A percentile compares a stretch with the other conserved stretches of the same genome.
Evolutionary conservation across 2,329 filamentous ascomycete genomes (phyloP).

Genomic region (Chalaropsis ovoidea): DNA sequence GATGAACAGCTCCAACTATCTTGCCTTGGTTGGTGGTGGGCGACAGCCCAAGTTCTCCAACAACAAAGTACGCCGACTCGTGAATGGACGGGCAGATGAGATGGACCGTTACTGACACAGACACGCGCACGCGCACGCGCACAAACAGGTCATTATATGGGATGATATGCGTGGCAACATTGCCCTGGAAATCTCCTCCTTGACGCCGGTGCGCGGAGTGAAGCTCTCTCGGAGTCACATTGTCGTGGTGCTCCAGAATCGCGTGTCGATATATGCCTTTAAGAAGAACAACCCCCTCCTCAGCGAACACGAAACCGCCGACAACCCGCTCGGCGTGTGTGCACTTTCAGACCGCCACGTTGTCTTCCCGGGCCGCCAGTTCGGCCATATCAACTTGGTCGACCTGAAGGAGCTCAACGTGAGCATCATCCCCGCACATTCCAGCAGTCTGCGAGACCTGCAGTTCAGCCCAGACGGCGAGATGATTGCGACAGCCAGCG

Average conservation of each 20-base stretch:
- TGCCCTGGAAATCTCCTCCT: constrained; percentile 68
- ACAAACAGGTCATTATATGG: constrained; percentile 67
- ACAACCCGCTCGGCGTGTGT: constrained; percentile 73
- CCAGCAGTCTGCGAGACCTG: constrained; percentile 65
- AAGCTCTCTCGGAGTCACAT: constrained; percentile 67
- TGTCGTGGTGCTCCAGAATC: constrained; percentile 71
- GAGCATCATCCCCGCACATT: constrained; percentile 87
- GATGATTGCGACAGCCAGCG: constrained; percentile 78
- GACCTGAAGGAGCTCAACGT: constrained; percentile 69
- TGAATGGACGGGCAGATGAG: neutral
- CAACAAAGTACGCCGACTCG: constrained; percentile 54
- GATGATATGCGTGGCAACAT: constrained; percentile 68
- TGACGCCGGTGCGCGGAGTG: constrained; percentile 70
- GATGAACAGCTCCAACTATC: constrained; percentile 76
- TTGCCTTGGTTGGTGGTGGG: constrained; percentile 83
- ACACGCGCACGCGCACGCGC: constrained; percentile 2
- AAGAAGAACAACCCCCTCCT: constrained; percentile 59
- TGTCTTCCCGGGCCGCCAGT: constrained; percentile 76
- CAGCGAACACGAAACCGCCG: constrained; percentile 71
- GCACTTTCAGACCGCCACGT: constrained; percentile 63
- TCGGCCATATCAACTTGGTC: constrained; percentile 82
- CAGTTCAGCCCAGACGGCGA: constrained; percentile 70
- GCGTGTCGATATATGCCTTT: constrained; percentile 71
- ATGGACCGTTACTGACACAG: neutral
- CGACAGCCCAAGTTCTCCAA: constrained; percentile 74